Percentiles rank a stretch among this genome's conserved stretches.
These are phyloP conservation scores for Talaromyces verruculosus DNA, from an alignment of 2,329 filamentous ascomycete genomes.

Conservation along the genomic window DNA sequence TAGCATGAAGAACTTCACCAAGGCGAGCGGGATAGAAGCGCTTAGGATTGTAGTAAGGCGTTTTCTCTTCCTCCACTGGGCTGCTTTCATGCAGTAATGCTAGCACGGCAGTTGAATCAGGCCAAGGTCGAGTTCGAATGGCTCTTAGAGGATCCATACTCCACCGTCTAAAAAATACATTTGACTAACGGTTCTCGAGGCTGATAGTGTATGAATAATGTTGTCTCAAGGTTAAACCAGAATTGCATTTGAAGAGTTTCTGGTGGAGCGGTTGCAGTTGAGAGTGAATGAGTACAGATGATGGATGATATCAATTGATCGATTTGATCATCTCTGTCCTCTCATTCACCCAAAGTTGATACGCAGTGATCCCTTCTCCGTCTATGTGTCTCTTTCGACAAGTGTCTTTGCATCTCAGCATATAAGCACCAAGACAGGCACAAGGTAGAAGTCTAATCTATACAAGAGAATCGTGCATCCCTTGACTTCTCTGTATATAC, in stretches of 20 bases:
- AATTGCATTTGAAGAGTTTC: too few relatives aligned
- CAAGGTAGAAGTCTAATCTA: neutral
- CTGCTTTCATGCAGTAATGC: neutral
- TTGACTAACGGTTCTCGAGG: too few relatives aligned
- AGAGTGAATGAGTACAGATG: too few relatives aligned
- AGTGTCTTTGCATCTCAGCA: neutral
- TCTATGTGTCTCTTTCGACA: neutral
- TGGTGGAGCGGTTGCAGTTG: too few relatives aligned
- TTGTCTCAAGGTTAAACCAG: too few relatives aligned
- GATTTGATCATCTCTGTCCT: too few relatives aligned
- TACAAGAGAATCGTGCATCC: neutral
- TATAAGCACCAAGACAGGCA: neutral
- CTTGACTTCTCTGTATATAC: neutral
- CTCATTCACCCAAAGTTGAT: too few relatives aligned
- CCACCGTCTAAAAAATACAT: too few relatives aligned
- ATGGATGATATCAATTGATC: too few relatives aligned
- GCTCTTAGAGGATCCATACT: neutral
- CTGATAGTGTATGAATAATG: too few relatives aligned
- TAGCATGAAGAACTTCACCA: constrained; percentile 31
- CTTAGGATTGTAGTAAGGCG: constrained; percentile 1
- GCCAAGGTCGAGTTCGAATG: neutral
- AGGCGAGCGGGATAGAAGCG: constrained; percentile 32
- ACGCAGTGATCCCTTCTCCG: too few relatives aligned
- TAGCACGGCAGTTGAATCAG: neutral
- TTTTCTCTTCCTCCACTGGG: neutral